phyloP scores from a whole-genome alignment of 2,329 filamentous ascomycete genomes.

The Diaporthe sp. region DNA sequence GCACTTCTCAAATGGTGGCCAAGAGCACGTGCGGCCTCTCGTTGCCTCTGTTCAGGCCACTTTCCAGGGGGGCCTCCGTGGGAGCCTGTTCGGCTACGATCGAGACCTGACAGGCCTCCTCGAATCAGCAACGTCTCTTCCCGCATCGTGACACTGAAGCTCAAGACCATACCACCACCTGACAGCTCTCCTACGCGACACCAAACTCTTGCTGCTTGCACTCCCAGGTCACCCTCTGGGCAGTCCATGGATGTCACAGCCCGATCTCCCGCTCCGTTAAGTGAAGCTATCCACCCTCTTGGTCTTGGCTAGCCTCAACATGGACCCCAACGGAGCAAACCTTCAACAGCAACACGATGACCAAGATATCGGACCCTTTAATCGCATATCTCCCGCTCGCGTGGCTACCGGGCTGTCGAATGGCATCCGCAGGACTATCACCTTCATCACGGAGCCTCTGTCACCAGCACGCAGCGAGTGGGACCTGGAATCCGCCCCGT shows the following conservation, averaged over 20 bases:
- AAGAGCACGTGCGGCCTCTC: conserved; percentile 4
- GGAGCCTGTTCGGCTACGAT: background rate
- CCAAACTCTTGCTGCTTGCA: background rate
- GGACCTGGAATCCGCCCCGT: conserved; percentile 19
- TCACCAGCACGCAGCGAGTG: conserved; percentile 32
- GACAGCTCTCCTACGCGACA: background rate
- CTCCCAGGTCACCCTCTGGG: background rate
- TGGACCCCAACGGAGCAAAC: conserved; percentile 4
- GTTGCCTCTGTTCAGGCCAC: background rate
- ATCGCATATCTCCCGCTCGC: conserved; percentile 14
- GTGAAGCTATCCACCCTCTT: conserved; percentile 10
- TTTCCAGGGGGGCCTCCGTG: background rate
- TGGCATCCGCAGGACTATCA: conserved; percentile 26
- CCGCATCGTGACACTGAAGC: background rate
- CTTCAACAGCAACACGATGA: background rate
- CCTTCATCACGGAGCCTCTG: conserved; percentile 34
- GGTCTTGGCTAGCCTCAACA: background rate
- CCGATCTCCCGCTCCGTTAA: background rate
- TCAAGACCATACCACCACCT: background rate
- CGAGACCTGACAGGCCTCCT: background rate
- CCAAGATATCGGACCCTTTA: background rate
- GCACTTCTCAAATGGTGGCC: background rate
- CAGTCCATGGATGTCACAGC: conserved; percentile 5
- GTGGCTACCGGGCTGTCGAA: background rate
- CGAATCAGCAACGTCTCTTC: background rate